phyloP scores from a whole-genome alignment of 768 basidiomycete species.

The Russula griseocarnosa region DNA sequence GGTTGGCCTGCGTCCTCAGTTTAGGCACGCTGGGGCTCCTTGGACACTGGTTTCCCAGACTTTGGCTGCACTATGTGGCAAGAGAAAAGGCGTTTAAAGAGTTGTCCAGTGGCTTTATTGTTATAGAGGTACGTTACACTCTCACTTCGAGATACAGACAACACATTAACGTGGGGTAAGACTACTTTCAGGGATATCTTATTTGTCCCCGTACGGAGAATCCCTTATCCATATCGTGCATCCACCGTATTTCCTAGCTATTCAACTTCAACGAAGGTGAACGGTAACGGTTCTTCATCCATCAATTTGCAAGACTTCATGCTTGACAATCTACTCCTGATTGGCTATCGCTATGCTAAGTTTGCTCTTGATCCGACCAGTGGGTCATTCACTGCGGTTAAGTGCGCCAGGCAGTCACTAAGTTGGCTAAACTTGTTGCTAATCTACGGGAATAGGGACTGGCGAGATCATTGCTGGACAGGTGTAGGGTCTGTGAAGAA shows the following conservation, averaged over 20 bases:
- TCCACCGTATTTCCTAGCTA: conserved; percentile 68
- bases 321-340: conserved; percentile 54
- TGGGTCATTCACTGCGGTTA: conserved; percentile 77
- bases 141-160: conserved; percentile 9
- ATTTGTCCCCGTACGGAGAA: conserved; percentile 62
- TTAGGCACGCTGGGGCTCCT: conserved; percentile 73
- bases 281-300: conserved; percentile 33
- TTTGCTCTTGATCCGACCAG: conserved; percentile 83
- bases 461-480: conserved; percentile 80
- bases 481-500: conserved; percentile 55
- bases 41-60: conserved; percentile 88
- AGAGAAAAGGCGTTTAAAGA: conserved; percentile 79
- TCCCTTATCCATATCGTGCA: conserved; percentile 73
- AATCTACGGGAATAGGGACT: conserved; percentile 55
- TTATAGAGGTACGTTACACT: conserved; percentile 71
- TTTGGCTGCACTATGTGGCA: conserved; percentile 89
- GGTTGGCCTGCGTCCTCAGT: conserved; percentile 57
- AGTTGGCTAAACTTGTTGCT: neutral
- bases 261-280: conserved; percentile 23
- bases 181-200: conserved; percentile 80
- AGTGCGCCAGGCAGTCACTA: conserved; percentile 43
- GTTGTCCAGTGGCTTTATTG: conserved; percentile 66
- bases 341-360: conserved; percentile 91
- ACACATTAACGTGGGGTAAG: conserved; percentile 42
- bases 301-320: conserved; percentile 35